These are phyloP conservation scores for Hortaea werneckii DNA, from an alignment of 2,329 filamentous ascomycete species.

Conservation along the genomic window DNA sequence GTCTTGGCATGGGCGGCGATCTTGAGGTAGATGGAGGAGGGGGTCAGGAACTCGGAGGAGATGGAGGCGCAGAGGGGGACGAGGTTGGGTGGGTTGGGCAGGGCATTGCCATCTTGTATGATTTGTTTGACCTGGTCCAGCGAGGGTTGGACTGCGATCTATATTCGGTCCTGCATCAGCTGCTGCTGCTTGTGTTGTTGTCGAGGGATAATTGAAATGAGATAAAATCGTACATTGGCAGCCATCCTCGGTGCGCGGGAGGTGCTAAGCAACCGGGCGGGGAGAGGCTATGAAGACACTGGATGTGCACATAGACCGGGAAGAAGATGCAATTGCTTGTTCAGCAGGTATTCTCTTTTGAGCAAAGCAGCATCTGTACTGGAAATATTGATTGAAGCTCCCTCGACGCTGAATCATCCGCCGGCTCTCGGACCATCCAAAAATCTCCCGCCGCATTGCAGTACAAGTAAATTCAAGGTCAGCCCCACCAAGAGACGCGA, in stretches of 20 bases:
- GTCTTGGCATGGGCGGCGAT: constrained; percentile 61
- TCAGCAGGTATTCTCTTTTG: too few relatives aligned
- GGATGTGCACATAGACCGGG: constrained; percentile 2
- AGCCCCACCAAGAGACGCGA: too few relatives aligned
- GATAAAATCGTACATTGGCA: background rate
- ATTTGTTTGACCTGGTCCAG: constrained; percentile 50
- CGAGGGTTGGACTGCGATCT: constrained; percentile 47
- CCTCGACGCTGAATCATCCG: too few relatives aligned
- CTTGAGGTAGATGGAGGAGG: constrained; percentile 91
- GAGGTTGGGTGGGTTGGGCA: constrained; percentile 58
- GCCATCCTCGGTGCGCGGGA: background rate
- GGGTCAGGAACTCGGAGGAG: constrained; percentile 84
- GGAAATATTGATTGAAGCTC: too few relatives aligned
- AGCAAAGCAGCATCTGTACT: too few relatives aligned
- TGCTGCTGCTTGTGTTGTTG: background rate
- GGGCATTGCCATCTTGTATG: constrained; percentile 40
- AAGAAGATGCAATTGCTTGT: background rate
- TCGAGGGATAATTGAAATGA: background rate
- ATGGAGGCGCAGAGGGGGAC: constrained; percentile 77
- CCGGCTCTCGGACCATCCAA: too few relatives aligned
- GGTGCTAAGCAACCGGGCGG: constrained; percentile 18
- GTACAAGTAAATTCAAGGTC: too few relatives aligned
- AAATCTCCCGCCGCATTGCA: too few relatives aligned
- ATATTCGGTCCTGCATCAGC: background rate
- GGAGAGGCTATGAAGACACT: constrained; percentile 24